A percentile compares a stretch with the other conserved stretches of the same genome.
Evolutionary conservation across 148 eudicot species (phyloP).

Genomic region (Suaeda aralocaspica): DNA sequence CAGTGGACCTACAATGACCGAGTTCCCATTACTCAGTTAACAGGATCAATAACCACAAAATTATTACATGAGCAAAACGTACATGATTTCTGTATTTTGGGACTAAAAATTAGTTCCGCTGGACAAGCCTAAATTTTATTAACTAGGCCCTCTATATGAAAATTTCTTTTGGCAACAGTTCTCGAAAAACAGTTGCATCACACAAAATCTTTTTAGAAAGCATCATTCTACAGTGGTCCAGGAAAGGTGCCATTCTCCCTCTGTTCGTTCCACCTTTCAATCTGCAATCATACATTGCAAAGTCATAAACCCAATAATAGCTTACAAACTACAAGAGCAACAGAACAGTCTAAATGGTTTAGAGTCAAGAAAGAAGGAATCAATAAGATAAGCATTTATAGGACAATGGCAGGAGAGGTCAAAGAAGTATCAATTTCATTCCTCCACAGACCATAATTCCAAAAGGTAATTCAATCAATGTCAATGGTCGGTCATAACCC

Average conservation of each 20-base stretch:
- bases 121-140: constrained; percentile 28
- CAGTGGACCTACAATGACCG: constrained; percentile 8
- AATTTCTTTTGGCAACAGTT: constrained; percentile 13
- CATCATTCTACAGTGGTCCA: constrained; percentile 39
- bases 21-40: constrained; percentile 22
- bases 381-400: not conserved
- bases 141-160: constrained; percentile 17
- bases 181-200: constrained; percentile 14
- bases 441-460: not conserved
- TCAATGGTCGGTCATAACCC: too few species aligned
- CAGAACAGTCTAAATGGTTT: not conserved
- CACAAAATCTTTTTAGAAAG: constrained; percentile 17
- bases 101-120: constrained; percentile 28
- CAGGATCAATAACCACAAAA: constrained; percentile 22
- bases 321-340: not conserved
- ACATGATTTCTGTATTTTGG: constrained; percentile 17
- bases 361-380: not conserved
- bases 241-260: constrained; percentile 56
- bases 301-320: constrained; percentile 12
- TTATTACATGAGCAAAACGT: constrained; percentile 27
- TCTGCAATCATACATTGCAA: constrained; percentile 30
- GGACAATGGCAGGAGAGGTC: not conserved
- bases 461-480: not conserved
- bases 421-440: not conserved
- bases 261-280: constrained; percentile 59